Percentiles rank a stretch among this genome's conserved stretches.
phyloP scores from a whole-genome alignment of 768 basidiomycete species.

The Agaricus subrufescens region DNA sequence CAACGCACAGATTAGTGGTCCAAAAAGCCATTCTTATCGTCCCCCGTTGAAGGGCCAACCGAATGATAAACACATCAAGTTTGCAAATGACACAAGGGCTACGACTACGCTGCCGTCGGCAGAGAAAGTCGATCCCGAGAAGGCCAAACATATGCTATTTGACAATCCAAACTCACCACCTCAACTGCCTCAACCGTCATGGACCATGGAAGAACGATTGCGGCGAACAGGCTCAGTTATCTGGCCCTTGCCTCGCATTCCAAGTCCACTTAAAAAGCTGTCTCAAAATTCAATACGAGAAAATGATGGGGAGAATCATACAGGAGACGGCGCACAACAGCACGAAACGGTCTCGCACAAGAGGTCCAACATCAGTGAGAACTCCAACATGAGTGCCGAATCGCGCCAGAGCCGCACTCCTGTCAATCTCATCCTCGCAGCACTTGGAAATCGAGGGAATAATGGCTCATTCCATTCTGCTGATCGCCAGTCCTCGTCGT shows the following conservation, averaged over 20 bases:
- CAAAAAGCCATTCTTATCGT: slow-evolving; percentile 20
- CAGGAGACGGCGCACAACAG: neutral
- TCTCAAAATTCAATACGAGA: slow-evolving; percentile 4
- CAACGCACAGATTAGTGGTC: slow-evolving; percentile 29
- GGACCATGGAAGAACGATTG: slow-evolving; percentile 1
- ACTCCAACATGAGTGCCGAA: slow-evolving; percentile 28
- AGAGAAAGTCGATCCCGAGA: neutral
- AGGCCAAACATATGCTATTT: slow-evolving; percentile 9
- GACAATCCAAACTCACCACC: slow-evolving; percentile 4
- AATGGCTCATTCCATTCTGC: slow-evolving; percentile 13
- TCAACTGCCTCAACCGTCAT: neutral
- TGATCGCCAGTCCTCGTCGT: slow-evolving; percentile 17
- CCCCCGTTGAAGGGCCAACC: slow-evolving; percentile 22
- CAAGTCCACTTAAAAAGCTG: slow-evolving; percentile 2
- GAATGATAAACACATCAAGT: slow-evolving; percentile 34
- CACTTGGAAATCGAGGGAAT: slow-evolving; percentile 21
- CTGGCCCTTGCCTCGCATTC: slow-evolving; percentile 1
- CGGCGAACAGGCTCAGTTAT: slow-evolving; percentile 5
- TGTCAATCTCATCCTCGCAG: slow-evolving; percentile 31
- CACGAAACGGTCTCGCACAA: slow-evolving; percentile 16
- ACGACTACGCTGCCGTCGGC: neutral
- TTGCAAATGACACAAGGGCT: slow-evolving; percentile 20
- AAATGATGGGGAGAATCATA: neutral
- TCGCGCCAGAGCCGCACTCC: slow-evolving; percentile 22
- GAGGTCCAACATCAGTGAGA: slow-evolving; percentile 23